Base-by-base conservation (phyloP, 2,329 filamentous ascomycete species). In the Paecilomyces fulvus region DNA sequence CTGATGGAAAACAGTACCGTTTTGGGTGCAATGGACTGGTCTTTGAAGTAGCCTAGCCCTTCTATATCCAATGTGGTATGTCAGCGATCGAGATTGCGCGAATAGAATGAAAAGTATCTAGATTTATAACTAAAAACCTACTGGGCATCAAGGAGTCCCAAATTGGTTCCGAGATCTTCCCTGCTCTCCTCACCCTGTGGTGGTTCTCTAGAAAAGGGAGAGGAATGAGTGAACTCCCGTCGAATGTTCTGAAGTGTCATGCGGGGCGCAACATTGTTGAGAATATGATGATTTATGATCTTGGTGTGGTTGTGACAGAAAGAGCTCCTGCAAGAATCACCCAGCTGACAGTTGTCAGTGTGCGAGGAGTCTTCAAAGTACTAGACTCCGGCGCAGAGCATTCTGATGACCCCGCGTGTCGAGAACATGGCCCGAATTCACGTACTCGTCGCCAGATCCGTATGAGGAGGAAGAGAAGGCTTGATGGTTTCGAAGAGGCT, bases 21-120 rank as follows among this genome's bases (percentile, higher is more conserved):
- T 25, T 55, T 49, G 3, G 31, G 20, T 12, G 51, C 57, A 25
- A 54, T 37, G 10, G 33, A 21, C 7, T 48, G 14, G 23, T 70
- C 63, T 63, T 70, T 67, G 69, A 75, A 73, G 58, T 70, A 74
- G 7, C 68, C 70, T 0, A 71, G 70, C 10, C 72, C 72, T 54
- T 73, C 67, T 59, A 17, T 1, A 9, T 43, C 14, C 37, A 17
- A 9, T 43, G 6, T 6, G 5, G 14, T 9, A 43, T 17, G 37
- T 43, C 17, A 43, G 37, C n/a, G 5, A 43, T 17, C 3, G 37
- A 17, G 25, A 6, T 28, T 28, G 4, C 7, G 25, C 25, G 25
- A 28, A 28, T 28, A 6, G 25, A 28, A 28, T 28, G 25, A 7
- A 28, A 28, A 17, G 6, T 1, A 9, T 8, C 12, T 59, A 62